Base-by-base conservation (phyloP, 2,329 filamentous ascomycete genomes). In the Penicillium aurantiogriseum region DNA sequence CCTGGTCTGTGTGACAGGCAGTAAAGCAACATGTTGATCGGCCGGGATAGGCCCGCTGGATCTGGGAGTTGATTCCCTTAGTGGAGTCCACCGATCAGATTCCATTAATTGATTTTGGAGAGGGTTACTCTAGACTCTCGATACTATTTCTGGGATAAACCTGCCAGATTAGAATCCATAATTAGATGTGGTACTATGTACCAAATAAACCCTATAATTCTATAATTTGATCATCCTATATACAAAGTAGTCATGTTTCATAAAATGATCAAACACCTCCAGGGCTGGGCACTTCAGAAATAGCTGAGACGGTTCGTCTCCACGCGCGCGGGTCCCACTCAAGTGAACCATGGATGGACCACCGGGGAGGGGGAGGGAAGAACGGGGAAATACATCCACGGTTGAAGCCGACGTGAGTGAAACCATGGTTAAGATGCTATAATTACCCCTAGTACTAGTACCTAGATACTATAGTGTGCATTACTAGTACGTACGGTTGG, bases 1-100 rank as follows among this genome's bases (percentile, higher is more conserved):
- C 62, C 63, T 64, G 62, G 63, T 65, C 62, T 65, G 63, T 65
- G 63, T 65, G 63, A 65, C 63, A 29, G 53, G 21, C 27, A 46
- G 19, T 29, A 53, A 58, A 58, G 51, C 60, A 63, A 59, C 56
- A 50, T 46, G 61, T 56, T 65, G 63, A 65, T 65, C 63, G 56
- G 33, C 58, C 57, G 60, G 60, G 62, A 62, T 62, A 62, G 54
- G 57, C 59, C 57, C 57, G 59, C 59, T 58, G 55, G 48, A 59
- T 57, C 53, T 56, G 19, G 43, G 52, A 44, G 54, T 23, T 54
- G 57, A 33, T 39, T 54, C 27, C 19, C 35, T 43, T n/a, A 44
- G 54, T 51, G 54, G 47, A 38, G 33, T 42, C 44, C 2, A 33
- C 21, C 46, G 47, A 51, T 56, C 31, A 35, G 35, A 56, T 52